phyloP scores from a whole-genome alignment of 2,329 filamentous ascomycete species.

The Cladosporium sp. region DNA sequence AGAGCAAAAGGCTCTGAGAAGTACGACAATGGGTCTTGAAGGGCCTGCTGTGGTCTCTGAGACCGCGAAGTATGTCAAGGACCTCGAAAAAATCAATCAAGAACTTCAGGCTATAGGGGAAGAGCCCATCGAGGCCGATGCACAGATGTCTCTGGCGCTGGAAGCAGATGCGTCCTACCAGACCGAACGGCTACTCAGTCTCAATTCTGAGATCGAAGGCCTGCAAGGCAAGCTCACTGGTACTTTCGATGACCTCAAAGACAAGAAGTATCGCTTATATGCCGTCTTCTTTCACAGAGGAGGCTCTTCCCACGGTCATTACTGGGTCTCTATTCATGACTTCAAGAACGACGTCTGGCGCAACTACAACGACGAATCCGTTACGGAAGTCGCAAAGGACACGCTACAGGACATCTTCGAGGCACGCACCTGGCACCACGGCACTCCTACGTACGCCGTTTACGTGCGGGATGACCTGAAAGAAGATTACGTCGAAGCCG shows the following conservation, averaged over 20 bases:
- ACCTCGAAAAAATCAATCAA: conserved; percentile 36
- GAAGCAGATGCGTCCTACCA: conserved; percentile 41
- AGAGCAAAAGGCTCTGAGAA: conserved; percentile 24
- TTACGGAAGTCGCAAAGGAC: conserved; percentile 53
- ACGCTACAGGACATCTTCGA: conserved; percentile 60
- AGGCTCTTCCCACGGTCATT: conserved; percentile 63
- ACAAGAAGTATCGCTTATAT: conserved; percentile 74
- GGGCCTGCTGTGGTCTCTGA: conserved; percentile 24
- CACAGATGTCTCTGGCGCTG: conserved; percentile 37
- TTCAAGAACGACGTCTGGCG: conserved; percentile 77
- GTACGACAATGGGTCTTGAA: conserved; percentile 18
- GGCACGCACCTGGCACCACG: conserved; percentile 54
- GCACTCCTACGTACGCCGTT: conserved; percentile 77
- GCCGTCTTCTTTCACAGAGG: conserved; percentile 90
- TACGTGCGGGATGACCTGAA: conserved; percentile 68
- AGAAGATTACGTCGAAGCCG: conserved; percentile 48
- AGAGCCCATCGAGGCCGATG: conserved; percentile 39
- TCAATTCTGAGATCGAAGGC: conserved; percentile 37
- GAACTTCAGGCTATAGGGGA: conserved; percentile 27
- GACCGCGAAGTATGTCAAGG: conserved; percentile 38
- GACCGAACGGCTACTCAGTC: conserved; percentile 39
- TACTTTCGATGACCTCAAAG: conserved; percentile 58
- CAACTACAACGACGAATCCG: conserved; percentile 85
- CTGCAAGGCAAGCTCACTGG: conserved; percentile 45
- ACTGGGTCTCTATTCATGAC: conserved; percentile 95